These are phyloP conservation scores for Suhomyces vadensis DNA, from an alignment of 805 yeast species.

Conservation along the genomic window DNA sequence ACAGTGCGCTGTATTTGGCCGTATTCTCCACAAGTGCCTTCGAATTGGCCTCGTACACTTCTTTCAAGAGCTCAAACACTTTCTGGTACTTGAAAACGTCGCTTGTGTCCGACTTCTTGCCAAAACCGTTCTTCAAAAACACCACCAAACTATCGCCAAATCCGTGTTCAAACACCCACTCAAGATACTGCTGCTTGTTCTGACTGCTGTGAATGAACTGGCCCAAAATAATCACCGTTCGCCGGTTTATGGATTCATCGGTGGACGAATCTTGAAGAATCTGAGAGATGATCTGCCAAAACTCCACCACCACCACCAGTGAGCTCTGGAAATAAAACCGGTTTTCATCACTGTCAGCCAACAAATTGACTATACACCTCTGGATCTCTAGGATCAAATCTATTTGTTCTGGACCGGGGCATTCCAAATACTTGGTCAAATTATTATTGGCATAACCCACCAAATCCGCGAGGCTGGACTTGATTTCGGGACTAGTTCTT, in stretches of 20 bases:
- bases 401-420: not conserved
- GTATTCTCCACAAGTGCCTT: not conserved
- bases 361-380: slow-evolving; percentile 34
- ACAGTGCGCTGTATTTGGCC: not conserved
- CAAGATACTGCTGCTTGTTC: slow-evolving; percentile 15
- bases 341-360: slow-evolving; percentile 36
- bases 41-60: slow-evolving; percentile 6
- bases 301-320: not conserved
- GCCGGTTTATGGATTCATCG: slow-evolving; percentile 4
- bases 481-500: slow-evolving; percentile 5
- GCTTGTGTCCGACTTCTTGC: slow-evolving; percentile 3
- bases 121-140: not conserved
- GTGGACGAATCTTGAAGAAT: not conserved
- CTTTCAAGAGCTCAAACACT: slow-evolving; percentile 8
- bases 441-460: slow-evolving; percentile 7
- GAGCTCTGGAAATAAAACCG: slow-evolving; percentile 10
- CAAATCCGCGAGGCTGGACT: slow-evolving; percentile 1
- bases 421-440: not conserved
- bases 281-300: slow-evolving; percentile 19
- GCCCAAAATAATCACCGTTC: slow-evolving; percentile 25
- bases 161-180: slow-evolving; percentile 13
- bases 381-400: slow-evolving; percentile 20
- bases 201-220: slow-evolving; percentile 35
- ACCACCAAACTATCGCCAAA: not conserved
- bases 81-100: slow-evolving; percentile 5